These are phyloP conservation scores for Pugionium cornutum DNA, from an alignment of 345 rosid species.

Conservation along the genomic window DNA sequence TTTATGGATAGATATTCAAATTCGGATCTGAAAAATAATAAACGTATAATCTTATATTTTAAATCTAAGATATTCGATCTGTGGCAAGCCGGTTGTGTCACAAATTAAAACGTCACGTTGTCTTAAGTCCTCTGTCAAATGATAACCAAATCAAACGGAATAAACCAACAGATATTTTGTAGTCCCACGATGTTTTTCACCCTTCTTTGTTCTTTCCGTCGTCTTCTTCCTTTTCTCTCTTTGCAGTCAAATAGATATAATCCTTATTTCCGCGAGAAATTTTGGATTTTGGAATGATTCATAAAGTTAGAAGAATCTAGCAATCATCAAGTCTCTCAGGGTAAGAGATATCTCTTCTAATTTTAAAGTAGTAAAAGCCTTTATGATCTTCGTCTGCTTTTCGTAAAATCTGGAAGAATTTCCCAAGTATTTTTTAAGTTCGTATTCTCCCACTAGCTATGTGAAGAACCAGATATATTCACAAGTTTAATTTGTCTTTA, in stretches of 20 bases:
- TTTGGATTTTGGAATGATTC: not conserved
- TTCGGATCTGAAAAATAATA: too few relatives aligned
- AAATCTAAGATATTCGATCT: too few relatives aligned
- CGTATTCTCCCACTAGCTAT: too few relatives aligned
- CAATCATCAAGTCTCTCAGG: slow-evolving; percentile 5
- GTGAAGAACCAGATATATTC: not conserved
- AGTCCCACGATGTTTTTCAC: too few relatives aligned
- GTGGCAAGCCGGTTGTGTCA: too few relatives aligned
- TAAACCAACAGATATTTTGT: too few relatives aligned
- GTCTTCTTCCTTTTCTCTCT: slow-evolving; percentile 21
- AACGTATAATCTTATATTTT: too few relatives aligned
- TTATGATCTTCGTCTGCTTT: not conserved
- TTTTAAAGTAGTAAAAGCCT: not conserved
- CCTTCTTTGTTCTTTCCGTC: too few relatives aligned
- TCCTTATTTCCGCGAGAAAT: not conserved
- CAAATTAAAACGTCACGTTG: too few relatives aligned
- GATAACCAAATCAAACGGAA: too few relatives aligned
- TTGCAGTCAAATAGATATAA: slow-evolving; percentile 1
- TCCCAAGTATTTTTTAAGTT: not conserved
- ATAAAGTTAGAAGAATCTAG: not conserved
- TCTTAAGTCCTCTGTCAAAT: too few relatives aligned
- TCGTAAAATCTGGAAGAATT: not conserved
- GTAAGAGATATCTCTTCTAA: not conserved
- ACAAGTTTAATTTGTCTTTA: not conserved
- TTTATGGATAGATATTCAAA: too few relatives aligned